Conservation (phyloP, 2,329 filamentous ascomycete species). For the Diaporthe longicolla region DNA sequence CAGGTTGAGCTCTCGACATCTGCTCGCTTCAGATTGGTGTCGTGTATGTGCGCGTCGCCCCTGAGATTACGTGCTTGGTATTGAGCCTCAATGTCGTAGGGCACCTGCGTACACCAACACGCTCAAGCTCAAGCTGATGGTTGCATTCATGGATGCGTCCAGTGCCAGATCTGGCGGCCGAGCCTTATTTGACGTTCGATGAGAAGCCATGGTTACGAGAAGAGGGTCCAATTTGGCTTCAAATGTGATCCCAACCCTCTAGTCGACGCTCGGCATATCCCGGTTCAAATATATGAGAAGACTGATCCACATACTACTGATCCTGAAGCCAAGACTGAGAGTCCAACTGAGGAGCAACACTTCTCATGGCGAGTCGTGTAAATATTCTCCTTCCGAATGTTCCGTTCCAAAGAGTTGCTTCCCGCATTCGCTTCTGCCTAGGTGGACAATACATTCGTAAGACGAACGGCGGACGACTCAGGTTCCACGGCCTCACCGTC, state of each 20-base stretch:
- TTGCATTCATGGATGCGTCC: too few species aligned
- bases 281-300: too few species aligned
- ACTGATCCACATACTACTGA: too few species aligned
- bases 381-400: too few species aligned
- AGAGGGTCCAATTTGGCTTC: not conserved
- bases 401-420: not conserved
- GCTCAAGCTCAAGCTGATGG: too few species aligned
- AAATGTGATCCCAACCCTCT: too few species aligned
- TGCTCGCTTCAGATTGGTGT: not conserved
- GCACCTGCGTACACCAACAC: not conserved
- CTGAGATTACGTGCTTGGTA: not conserved
- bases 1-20: accelerated
- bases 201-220: not conserved
- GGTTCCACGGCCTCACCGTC: not conserved
- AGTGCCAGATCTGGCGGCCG: not conserved
- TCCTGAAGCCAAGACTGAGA: too few species aligned
- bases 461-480: not conserved
- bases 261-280: too few species aligned
- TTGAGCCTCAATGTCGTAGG: not conserved
- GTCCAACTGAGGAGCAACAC: too few species aligned
- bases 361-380: not conserved
- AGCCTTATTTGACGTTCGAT: not conserved
- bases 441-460: not conserved
- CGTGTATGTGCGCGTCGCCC: too few species aligned
- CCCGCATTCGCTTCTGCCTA: not conserved